These are phyloP conservation scores for Saraca asoca DNA, from an alignment of 331 rosid genomes.

Conservation along the genomic window DNA sequence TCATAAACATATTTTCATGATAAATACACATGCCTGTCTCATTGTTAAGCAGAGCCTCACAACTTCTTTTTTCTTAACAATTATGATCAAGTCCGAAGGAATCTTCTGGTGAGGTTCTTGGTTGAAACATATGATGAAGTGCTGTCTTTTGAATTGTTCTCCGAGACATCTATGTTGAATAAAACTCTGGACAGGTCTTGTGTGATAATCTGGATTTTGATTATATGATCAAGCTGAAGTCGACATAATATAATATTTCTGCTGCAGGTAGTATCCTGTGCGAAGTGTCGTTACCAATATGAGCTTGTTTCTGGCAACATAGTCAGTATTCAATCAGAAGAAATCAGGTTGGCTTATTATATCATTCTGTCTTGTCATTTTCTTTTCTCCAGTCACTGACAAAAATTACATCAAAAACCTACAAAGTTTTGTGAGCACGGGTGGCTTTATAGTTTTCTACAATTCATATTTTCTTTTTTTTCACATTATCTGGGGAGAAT, in stretches of 20 bases:
- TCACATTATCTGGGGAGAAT: slow-evolving; percentile 1
- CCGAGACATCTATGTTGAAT: not conserved
- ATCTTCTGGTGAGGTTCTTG: slow-evolving; percentile 6
- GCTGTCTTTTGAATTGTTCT: not conserved
- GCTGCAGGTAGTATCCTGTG: slow-evolving; percentile 86
- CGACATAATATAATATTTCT: slow-evolving; percentile 26
- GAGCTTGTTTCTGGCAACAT: slow-evolving; percentile 88
- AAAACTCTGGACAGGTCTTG: slow-evolving; percentile 16
- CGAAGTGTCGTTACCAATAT: slow-evolving; percentile 86
- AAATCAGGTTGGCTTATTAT: slow-evolving; percentile 75
- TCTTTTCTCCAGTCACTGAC: slow-evolving; percentile 13
- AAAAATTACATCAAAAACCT: not conserved
- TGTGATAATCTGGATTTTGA: slow-evolving; percentile 23
- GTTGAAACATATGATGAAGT: slow-evolving; percentile 28
- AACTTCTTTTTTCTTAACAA: too few relatives aligned
- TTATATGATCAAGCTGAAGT: slow-evolving; percentile 15
- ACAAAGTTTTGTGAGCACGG: slow-evolving; percentile 2
- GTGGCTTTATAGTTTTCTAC: not conserved
- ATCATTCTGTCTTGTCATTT: slow-evolving; percentile 24
- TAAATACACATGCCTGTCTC: too few relatives aligned
- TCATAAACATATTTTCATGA: too few relatives aligned
- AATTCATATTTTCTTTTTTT: not conserved
- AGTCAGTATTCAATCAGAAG: slow-evolving; percentile 80
- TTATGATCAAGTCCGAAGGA: slow-evolving; percentile 1
- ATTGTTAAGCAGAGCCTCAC: too few relatives aligned